Conservation (phyloP, 768 basidiomycete genomes). For the Cyathus striatus region DNA sequence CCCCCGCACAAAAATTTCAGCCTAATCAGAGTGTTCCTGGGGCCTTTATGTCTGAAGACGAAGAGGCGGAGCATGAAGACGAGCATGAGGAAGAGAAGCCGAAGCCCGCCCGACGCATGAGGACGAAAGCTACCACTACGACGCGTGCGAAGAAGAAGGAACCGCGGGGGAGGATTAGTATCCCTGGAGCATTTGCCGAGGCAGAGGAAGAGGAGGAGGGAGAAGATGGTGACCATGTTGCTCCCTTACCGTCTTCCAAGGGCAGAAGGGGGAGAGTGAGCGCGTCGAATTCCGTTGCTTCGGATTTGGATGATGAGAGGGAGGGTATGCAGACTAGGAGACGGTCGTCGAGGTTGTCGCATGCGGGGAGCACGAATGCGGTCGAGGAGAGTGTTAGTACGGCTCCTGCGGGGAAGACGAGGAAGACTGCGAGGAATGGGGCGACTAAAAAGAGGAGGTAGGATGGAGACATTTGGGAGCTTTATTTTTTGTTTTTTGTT, state of each 20-base stretch:
- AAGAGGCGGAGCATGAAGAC: constrained; percentile 19
- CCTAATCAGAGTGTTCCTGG: constrained; percentile 35
- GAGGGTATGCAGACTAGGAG: constrained; percentile 29
- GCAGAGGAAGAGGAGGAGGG: constrained; percentile 30
- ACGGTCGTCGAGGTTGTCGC: constrained; percentile 38
- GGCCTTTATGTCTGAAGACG: constrained; percentile 41
- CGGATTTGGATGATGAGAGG: constrained; percentile 25
- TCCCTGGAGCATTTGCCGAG: constrained; percentile 14
- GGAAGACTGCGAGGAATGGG: constrained; percentile 9
- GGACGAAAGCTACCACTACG: constrained; percentile 5
- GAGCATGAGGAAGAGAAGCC: constrained; percentile 21
- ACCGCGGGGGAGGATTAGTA: not conserved
- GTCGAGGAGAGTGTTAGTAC: constrained; percentile 20
- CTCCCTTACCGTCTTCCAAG: constrained; percentile 31
- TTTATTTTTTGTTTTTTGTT: not conserved
- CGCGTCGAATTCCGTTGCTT: constrained; percentile 24
- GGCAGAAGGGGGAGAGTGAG: constrained; percentile 16
- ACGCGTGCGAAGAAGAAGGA: constrained; percentile 1
- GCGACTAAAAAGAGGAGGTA: constrained; percentile 3
- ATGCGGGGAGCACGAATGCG: constrained; percentile 17
- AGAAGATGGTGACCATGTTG: constrained; percentile 29
- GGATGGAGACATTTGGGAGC: not conserved
- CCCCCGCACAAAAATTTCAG: constrained; percentile 9
- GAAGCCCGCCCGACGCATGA: constrained; percentile 5
- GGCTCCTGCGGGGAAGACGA: constrained; percentile 10